Base-by-base conservation (phyloP, 805 yeast species). In the Metschnikowia lochheadii region DNA sequence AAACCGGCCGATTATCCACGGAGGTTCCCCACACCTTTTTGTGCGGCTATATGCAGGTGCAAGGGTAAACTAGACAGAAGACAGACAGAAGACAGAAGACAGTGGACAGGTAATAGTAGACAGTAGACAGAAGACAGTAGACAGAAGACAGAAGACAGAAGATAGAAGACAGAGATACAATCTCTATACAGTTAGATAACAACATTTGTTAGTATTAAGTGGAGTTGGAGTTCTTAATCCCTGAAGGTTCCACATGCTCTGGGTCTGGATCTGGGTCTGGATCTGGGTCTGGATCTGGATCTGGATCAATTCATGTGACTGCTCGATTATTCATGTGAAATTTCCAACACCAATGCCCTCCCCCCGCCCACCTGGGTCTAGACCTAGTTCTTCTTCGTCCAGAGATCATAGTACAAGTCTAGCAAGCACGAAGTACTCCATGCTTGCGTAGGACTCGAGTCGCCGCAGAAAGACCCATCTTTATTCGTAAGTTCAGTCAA, bases 391-490 rank as follows among this genome's bases (percentile, higher is more conserved):
- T 39, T 39, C 18, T 39, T 39, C 18, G 58, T 62, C 75, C 75
- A 81, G 23, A 81, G 65, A 61, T 89, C 96, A 55, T 78, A 76
- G 65, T 81, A 87, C 48, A 92, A 69, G 65, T 92, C 98, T 32
- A 92, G 66, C 51, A 94, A 68, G 60, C 97, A 88, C 2, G 94
- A 84, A 0, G 92, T 72, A 63, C 96, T 88, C 99, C 99, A 92
- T 0, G 98, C 97, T 66, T 92, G 99, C 0, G 97, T 85, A 2
- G 97, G 97, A 56, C 96, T 87, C 1, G 96, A 88, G 66, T 94
- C 98, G 15, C 64, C 62, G 65, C 99, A 92, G 8, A 82, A 59
- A 31, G 73, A 84, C 2, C 98, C 98, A 60, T 86, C 84, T 67
- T 87, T 89, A 63, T 92, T 89, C 2, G 98, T 89, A 61, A 92